Evolutionary conservation across 257 asterid species (phyloP).

Genomic region (Ajuga chamaepitys): DNA sequence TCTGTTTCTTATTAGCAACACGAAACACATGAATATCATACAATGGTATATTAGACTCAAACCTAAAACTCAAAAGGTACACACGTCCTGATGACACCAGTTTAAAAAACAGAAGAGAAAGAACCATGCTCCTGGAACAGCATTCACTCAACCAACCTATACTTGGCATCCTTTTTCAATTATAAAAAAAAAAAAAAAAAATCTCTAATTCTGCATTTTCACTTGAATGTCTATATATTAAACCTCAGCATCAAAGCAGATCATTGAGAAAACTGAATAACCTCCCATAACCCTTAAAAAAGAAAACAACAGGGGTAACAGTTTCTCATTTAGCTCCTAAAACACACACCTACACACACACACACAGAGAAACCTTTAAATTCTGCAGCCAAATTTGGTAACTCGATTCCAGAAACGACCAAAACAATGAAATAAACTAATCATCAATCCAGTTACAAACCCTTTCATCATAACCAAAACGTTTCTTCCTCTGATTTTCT

Average conservation of each 20-base stretch:
- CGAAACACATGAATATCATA: not conserved
- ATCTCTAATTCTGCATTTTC: not conserved
- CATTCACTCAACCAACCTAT: conserved; percentile 11
- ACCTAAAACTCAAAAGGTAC: conserved; percentile 4
- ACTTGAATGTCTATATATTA: not conserved
- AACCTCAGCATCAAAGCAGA: not conserved
- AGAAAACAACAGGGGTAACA: no score
- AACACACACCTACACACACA: not conserved
- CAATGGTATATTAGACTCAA: not conserved
- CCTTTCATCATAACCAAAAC: not conserved
- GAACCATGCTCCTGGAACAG: not conserved
- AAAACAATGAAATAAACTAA: not conserved
- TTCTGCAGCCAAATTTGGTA: not conserved
- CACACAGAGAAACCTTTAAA: not conserved
- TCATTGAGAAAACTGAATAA: conserved; percentile 10
- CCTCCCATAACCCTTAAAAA: not conserved
- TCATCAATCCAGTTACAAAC: not conserved
- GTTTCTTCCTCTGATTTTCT: not conserved
- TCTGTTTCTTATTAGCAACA: not conserved
- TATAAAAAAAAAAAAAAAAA: not conserved
- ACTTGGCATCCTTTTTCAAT: no score
- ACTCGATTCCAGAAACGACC: not conserved
- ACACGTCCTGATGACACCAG: not conserved
- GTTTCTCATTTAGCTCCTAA: not conserved
- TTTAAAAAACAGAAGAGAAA: not conserved